These are phyloP conservation scores for Aspergillus pseudoviridinutans DNA, from an alignment of 2,329 filamentous ascomycete genomes.

Conservation along the genomic window DNA sequence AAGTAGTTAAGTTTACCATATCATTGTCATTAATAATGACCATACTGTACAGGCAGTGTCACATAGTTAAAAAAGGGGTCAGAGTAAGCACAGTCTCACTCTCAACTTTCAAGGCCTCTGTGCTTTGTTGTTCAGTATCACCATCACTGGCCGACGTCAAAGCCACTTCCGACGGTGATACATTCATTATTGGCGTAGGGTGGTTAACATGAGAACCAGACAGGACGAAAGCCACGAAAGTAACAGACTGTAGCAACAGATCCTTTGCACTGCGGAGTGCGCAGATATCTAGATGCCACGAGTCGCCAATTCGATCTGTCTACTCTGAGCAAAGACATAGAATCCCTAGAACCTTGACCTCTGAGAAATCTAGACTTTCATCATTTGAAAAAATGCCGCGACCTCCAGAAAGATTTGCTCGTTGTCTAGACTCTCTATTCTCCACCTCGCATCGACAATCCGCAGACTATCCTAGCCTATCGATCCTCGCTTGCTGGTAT, in stretches of 20 bases:
- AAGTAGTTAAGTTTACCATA: too few species aligned
- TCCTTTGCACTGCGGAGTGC: neutral
- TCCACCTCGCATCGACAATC: neutral
- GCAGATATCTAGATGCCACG: neutral
- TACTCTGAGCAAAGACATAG: neutral
- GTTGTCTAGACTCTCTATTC: neutral
- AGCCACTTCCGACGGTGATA: neutral
- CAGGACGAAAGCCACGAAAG: neutral
- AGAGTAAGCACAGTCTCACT: neutral
- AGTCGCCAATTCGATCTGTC: neutral
- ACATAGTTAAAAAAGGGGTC: neutral
- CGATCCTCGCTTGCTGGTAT: neutral
- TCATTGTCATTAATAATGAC: neutral
- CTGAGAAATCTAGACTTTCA: neutral
- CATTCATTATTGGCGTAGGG: neutral
- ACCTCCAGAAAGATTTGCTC: neutral
- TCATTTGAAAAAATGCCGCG: neutral
- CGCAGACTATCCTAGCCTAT: neutral
- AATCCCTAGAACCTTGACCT: too few species aligned
- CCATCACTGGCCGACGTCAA: neutral
- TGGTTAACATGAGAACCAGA: neutral
- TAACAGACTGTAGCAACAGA: neutral
- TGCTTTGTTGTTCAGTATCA: neutral
- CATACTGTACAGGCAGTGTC: too few species aligned
- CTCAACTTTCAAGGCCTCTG: neutral